Evolutionary conservation across 2,329 filamentous ascomycete genomes (phyloP), one percentile per base, ranked within the genome.

Genomic region (Canariomyces notabilis): DNA sequence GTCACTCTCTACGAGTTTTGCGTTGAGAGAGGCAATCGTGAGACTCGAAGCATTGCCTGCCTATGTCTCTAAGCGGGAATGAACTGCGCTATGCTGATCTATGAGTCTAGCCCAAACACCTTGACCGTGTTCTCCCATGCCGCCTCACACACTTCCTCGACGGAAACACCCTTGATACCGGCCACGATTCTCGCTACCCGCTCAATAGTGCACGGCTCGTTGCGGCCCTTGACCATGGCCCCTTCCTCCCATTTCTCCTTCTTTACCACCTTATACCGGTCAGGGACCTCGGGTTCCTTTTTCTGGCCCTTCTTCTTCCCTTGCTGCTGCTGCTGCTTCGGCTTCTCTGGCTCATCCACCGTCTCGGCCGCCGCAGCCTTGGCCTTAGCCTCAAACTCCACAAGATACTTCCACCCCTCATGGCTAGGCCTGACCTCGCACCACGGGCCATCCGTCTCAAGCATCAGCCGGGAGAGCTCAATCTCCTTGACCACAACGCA

Each of bases 401-500:
- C 64, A 9, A 81, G 66, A 54, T 84, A 85, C 65, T 84, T 85
- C 58, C 84, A 87, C 2, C 88, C 89, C 22, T 90, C 89, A 67
- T 98, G 91, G 22, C 80, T 88, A 1, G 89, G 84, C 19, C 93
- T 76, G 49, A 98, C 91, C 65, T 98, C 93, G 62, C 93, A 98
- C 87, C 93, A 98, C 3, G 93, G 93, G 2, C 93, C 93, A 63
- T 98, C 93, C 0, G 93, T 98, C 74, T 98, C 93, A 38, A 98
- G 81, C 77, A 97, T 94, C 44, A 98, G 67, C 37, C 83, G 72
- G 46, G 90, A 82, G 9, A 98, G 70, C 9, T 83, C 85, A 32
- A 97, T 81, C 50, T 84, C 79, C 52, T 77, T 81, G 9, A 96
- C 89, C 2, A 96, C 90, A 12, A 79, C 83, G 33, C 95, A 79